phyloP scores from a whole-genome alignment of 345 rosid genomes.

The Trapa incisa region DNA sequence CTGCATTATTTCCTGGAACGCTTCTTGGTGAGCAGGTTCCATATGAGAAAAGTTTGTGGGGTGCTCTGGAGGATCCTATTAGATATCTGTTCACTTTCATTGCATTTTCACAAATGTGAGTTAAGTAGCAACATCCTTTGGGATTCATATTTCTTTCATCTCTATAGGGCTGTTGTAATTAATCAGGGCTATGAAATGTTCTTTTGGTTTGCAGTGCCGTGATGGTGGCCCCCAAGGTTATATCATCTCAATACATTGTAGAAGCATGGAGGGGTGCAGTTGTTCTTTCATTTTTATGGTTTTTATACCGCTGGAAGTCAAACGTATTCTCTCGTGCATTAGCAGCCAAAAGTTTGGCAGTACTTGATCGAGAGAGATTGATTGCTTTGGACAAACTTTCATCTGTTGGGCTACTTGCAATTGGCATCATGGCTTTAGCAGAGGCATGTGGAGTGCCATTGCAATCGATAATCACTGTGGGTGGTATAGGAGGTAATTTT shows the following conservation, averaged over 20 bases:
- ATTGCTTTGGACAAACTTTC: conserved; percentile 65
- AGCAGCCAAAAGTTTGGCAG: conserved; percentile 28
- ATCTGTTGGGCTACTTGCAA: conserved; percentile 65
- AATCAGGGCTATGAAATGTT: neutral
- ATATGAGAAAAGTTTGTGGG: conserved; percentile 74
- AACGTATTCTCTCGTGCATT: conserved; percentile 49
- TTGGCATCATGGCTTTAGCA: conserved; percentile 75
- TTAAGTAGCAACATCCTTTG: conserved; percentile 1
- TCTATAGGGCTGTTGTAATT: neutral
- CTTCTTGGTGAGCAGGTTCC: conserved; percentile 32
- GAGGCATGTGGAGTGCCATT: conserved; percentile 97
- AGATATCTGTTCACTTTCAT: conserved; percentile 67
- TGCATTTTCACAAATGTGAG: conserved; percentile 77
- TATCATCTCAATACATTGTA: conserved; percentile 55
- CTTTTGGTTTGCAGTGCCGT: conserved; percentile 38
- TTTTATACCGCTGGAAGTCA: conserved; percentile 77
- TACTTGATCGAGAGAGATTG: conserved; percentile 50
- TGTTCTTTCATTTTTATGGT: conserved; percentile 74
- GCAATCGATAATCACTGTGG: conserved; percentile 83
- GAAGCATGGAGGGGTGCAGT: conserved; percentile 68
- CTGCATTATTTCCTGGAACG: conserved; percentile 34
- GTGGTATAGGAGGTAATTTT: conserved; percentile 82
- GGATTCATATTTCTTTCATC: conserved; percentile 1
- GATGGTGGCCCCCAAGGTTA: conserved; percentile 80
- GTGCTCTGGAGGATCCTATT: conserved; percentile 85